Base-by-base conservation (phyloP, 1,139 yeast species). In the Saccharomyces hybrid region DNA sequence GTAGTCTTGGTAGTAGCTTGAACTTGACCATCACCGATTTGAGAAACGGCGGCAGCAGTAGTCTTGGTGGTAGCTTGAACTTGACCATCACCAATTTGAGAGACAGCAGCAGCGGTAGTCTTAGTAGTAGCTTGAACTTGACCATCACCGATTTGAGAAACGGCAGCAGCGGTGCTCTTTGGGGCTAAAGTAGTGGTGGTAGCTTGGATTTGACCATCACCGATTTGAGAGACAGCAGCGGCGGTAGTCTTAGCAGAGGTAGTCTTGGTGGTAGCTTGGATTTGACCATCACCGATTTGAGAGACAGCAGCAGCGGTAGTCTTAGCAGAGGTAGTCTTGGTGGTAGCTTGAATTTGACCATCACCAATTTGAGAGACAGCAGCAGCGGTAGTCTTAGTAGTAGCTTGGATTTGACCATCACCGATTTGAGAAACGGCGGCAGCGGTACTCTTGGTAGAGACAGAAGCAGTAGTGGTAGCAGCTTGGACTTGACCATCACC, bases 231-330 rank as follows among this genome's bases (percentile, higher is more conserved):
- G 42, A 76, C 75, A 55, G 69, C 62, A 72, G 60, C 76, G 71
- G 65, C 70, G 72, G 62, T 50, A 29, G 60, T 47, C 34, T 57
- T 51, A 49, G 65, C 52, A 51, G 55, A 41, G 26, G 58, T 28
- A 28, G 57, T 50, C 72, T 73, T 73, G 61, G 65, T 55, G 55
- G 68, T 57, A 56, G 70, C 80, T 71, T 77, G 84, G 60, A 80
- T 72, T 72, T 81, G 85, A 59, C 85, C 85, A 59, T 81, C 85
- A 60, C 76, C 74, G 55, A 81, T 80, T 69, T 81, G 84, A 38
- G 78, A 69, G 48, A 76, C 75, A 16, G 61, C 57, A 47, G 64
- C 72, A 59, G 77, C 80, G 71, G 77, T 84, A 34, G 74, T 64
- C 11, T 28, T 28, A 28, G 29, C 29, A 8, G 29, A 28, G 29